Base-by-base conservation (phyloP, 768 basidiomycete species). In the Pisolithus marmoratus region DNA sequence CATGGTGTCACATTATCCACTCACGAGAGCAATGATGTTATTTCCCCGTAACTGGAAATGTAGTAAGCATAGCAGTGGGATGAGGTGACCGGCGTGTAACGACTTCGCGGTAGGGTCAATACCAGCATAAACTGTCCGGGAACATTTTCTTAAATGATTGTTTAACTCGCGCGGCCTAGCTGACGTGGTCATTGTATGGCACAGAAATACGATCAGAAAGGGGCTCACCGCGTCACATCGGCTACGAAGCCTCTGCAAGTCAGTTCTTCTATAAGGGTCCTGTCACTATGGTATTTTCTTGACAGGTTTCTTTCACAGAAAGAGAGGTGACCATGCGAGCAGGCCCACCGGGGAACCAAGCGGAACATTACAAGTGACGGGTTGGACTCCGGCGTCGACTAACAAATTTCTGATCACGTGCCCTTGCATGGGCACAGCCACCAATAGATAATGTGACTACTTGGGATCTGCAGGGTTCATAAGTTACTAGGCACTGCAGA, bases 1-100 rank as follows among this genome's bases (percentile, higher is more conserved):
- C 37, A 31, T 42, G 27, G 31, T 8, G 11, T 27, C 26, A 20
- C 12, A 27, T 47, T 40, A 46, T 48, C 24, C 1, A 68, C 89
- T 70, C 62, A 96, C 95, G 24, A 99, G 77, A 5, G 90, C 85
- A 29, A 98, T 84, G 38, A 84, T 75, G 26, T 75, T 73, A 68
- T 98, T 93, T 2, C 95, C 95, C n/a, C 78, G 76, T 37, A 90
- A 61, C 43, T 86, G 86, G 65, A 98, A 95, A 63, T 97, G 96
- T 15, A 97, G 73, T 42, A 97, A 66, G 48, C 82, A 84, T 63
- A 98, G 78, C 42, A 99, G 71, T 2, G 95, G 94, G 20, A 97
- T 73, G 2, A 99, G 79, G 65, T 99, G 94, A 4, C 96, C 96
- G 49, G 93, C 88, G 66, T 99, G 96, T 17, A 99, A 74, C 1